Conservation (phyloP, 495 filamentous ascomycete species). For the Penicillium salamii region DNA sequence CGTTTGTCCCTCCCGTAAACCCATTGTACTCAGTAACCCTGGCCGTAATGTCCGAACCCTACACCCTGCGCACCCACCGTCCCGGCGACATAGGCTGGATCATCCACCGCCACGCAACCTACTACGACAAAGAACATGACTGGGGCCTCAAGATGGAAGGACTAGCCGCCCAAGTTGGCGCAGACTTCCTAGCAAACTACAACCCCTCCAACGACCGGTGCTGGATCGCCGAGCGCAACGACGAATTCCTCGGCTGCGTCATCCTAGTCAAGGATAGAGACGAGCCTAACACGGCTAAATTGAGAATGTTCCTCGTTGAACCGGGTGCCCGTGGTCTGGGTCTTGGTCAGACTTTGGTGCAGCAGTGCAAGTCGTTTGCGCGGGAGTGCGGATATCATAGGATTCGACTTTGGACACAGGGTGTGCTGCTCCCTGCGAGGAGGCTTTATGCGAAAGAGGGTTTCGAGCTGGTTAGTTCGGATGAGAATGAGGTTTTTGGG, state of each 20-base stretch:
- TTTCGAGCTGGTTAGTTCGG: conserved; percentile 19
- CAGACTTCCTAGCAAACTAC: conserved; percentile 26
- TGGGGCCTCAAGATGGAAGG: conserved; percentile 24
- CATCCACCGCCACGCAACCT: conserved; percentile 20
- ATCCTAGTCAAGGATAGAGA: conserved; percentile 28
- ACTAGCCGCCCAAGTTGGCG: conserved; percentile 18
- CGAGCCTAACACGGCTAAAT: conserved; percentile 17
- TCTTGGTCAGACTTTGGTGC: conserved; percentile 20
- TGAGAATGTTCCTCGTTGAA: conserved; percentile 28
- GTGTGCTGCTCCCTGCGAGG: conserved; percentile 20
- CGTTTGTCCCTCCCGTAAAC: no score
- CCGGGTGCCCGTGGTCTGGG: conserved; percentile 27
- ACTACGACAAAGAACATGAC: conserved; percentile 25
- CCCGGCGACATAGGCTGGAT: conserved; percentile 30
- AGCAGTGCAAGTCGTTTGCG: conserved; percentile 25
- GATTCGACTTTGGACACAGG: conserved; percentile 29
- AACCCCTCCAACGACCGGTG: conserved; percentile 24
- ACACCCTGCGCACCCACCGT: conserved; percentile 14
- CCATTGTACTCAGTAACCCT: no score
- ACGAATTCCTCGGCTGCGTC: conserved; percentile 22
- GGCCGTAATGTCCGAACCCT: no score
- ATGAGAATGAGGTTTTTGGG: conserved; percentile 5
- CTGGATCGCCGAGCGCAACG: conserved; percentile 30
- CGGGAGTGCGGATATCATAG: conserved; percentile 23
- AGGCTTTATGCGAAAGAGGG: conserved; percentile 27